Conservation (phyloP, 768 basidiomycete species). For the Boletus sensibilis region DNA sequence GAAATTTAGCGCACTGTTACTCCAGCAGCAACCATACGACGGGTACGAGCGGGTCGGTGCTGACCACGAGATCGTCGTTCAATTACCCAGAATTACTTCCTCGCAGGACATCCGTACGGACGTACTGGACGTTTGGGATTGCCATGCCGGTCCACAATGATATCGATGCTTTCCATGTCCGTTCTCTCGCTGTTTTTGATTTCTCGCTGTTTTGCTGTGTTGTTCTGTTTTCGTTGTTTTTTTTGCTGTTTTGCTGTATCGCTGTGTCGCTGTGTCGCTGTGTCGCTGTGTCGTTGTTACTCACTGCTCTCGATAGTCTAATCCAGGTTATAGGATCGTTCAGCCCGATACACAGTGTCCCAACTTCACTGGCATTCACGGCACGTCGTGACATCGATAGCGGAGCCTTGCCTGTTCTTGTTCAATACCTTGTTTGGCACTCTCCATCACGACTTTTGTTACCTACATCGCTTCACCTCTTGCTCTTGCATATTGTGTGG, state of each 20-base stretch:
- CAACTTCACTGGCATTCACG: background rate
- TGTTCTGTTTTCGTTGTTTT: background rate
- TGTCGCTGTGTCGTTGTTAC: background rate
- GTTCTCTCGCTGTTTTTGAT: background rate
- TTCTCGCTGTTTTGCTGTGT: background rate
- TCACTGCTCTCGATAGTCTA: background rate
- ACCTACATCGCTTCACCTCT: background rate
- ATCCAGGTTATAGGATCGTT: background rate
- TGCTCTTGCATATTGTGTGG: background rate
- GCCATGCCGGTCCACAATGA: background rate
- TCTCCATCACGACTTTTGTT: too few species aligned
- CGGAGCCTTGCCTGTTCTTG: background rate
- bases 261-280: background rate
- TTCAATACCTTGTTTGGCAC: background rate
- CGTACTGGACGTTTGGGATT: conserved; percentile 3
- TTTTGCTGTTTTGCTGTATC: background rate
- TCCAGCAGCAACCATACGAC: background rate
- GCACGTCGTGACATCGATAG: background rate
- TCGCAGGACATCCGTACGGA: background rate
- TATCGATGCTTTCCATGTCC: background rate
- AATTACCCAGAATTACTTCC: background rate
- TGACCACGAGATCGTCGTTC: conserved; percentile 3
- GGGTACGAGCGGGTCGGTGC: conserved; percentile 7
- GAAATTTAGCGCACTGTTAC: conserved; percentile 2
- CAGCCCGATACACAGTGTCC: too few species aligned